A percentile compares a stretch with the other conserved stretches of the same genome.
Conservation (phyloP, 176 grass and related monocot species). For the Lolium perenne region DNA sequence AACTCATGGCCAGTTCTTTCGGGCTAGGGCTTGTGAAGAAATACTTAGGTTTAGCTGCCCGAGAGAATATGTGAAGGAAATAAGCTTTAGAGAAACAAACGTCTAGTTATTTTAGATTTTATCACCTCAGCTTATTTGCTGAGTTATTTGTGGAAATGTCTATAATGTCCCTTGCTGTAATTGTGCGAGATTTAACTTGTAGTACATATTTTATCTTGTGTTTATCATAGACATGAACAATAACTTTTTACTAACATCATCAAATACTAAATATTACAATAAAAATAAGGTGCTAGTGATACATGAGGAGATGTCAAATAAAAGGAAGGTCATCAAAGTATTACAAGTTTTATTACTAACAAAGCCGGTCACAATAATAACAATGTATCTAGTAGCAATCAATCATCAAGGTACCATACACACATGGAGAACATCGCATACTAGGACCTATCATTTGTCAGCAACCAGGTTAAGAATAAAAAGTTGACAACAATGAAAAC, state of each 20-base stretch:
- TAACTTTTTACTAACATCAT: neutral
- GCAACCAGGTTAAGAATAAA: too few species aligned
- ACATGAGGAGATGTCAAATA: neutral
- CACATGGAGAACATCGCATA: neutral
- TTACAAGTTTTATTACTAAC: neutral
- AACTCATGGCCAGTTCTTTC: neutral
- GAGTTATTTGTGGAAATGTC: neutral
- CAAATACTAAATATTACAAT: neutral
- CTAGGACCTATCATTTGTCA: neutral
- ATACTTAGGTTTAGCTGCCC: neutral
- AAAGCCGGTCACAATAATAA: neutral
- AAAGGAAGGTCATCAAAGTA: neutral
- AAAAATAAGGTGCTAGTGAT: neutral
- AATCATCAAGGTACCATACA: neutral
- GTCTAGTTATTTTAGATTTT: neutral
- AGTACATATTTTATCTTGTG: neutral
- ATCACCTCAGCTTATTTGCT: neutral
- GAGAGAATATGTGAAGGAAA: neutral
- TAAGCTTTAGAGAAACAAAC: neutral
- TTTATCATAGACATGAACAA: neutral
- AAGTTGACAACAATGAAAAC: neutral
- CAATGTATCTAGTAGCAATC: neutral
- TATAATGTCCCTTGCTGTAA: neutral
- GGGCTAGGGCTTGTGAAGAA: neutral
- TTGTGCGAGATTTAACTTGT: neutral